Evolutionary conservation across 345 rosid genomes (phyloP).

Genomic region (Eutrema heterophyllum): DNA sequence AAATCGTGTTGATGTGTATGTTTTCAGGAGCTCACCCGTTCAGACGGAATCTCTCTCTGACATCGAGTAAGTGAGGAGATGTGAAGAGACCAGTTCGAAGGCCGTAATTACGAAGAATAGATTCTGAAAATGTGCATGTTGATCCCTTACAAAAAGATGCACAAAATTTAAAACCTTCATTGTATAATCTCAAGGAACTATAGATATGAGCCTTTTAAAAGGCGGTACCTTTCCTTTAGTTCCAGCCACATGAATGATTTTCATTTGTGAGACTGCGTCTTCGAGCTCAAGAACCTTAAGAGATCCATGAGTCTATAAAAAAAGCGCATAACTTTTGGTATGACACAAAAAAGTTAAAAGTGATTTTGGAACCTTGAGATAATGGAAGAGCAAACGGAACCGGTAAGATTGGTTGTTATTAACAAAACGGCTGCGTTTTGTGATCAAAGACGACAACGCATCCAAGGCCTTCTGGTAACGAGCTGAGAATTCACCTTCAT

Average conservation of each 20-base stretch:
- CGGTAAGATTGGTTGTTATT: conserved; percentile 57
- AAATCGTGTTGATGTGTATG: neutral
- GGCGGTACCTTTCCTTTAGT: conserved; percentile 84
- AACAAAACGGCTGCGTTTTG: conserved; percentile 69
- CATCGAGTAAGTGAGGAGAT: conserved; percentile 92
- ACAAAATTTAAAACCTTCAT: neutral
- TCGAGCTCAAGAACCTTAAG: conserved; percentile 70
- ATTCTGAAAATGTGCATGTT: conserved; percentile 82
- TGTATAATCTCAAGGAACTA: neutral
- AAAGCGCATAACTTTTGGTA: neutral
- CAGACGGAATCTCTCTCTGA: conserved; percentile 84
- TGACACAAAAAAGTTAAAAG: neutral
- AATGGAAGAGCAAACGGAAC: conserved; percentile 66
- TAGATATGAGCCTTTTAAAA: neutral
- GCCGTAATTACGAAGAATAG: conserved; percentile 74
- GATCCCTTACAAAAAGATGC: conserved; percentile 55
- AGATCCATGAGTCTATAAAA: conserved; percentile 9
- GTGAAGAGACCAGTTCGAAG: conserved; percentile 90
- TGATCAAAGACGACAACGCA: conserved; percentile 77
- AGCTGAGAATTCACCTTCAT: conserved; percentile 32
- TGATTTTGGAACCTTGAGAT: conserved; percentile 49
- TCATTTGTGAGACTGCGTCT: conserved; percentile 65
- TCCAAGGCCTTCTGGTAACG: conserved; percentile 65
- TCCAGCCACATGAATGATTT: conserved; percentile 92
- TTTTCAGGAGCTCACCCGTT: conserved; percentile 58